Percentiles rank a stretch among this genome's conserved stretches.
Conservation (phyloP, 192 early-diverging fungal genomes). For the Ambispora gerdemannii region DNA sequence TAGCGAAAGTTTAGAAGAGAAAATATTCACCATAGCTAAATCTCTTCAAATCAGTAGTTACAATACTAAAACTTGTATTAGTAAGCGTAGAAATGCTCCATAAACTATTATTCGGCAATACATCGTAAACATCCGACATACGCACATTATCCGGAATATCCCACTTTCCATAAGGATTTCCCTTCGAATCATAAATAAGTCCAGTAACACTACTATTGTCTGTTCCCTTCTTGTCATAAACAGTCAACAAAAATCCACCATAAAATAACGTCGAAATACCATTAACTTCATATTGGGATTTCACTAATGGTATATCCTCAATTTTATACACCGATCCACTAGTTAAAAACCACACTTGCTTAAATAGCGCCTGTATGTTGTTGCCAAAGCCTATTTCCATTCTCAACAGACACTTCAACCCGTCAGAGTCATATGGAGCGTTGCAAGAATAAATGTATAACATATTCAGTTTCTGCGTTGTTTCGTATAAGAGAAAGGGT, state of each 20-base stretch:
- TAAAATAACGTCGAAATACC: neutral
- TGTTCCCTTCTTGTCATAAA: neutral
- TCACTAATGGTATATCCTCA: neutral
- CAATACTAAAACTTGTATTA: neutral
- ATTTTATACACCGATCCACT: constrained; percentile 1
- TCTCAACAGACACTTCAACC: neutral
- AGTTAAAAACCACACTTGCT: neutral
- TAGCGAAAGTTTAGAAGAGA: neutral
- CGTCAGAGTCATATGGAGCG: neutral
- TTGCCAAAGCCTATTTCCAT: neutral
- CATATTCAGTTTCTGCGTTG: neutral
- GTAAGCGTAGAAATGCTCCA: neutral
- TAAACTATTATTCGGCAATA: neutral
- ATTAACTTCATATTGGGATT: neutral
- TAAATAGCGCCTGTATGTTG: neutral
- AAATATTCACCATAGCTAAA: neutral
- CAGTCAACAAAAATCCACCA: constrained; percentile 3
- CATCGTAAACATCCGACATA: neutral
- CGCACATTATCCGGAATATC: constrained; percentile 6
- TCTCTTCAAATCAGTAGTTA: neutral
- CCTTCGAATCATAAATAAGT: neutral
- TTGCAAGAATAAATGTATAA: neutral
- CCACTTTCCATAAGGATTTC: neutral
- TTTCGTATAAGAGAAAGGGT: neutral
- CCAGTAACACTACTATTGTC: neutral